phyloP scores from a whole-genome alignment of 306 rosid genomes.

The Rubus parviflorus region DNA sequence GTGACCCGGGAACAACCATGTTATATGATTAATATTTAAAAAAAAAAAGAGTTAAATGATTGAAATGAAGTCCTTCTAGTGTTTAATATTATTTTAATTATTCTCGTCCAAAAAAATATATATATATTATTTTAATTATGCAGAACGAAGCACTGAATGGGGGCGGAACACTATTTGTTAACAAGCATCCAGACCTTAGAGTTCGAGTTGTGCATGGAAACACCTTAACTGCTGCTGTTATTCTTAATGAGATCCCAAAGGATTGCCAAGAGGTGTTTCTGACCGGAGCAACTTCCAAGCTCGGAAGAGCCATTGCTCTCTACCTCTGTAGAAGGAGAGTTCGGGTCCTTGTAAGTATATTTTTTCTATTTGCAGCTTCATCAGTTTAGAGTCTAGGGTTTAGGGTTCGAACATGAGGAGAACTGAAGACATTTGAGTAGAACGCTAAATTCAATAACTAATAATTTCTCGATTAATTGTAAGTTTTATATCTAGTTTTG shows the following conservation, averaged over 20 bases:
- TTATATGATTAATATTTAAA: background rate
- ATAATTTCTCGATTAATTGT: no score
- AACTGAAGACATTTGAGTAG: no score
- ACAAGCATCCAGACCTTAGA: constrained; percentile 81
- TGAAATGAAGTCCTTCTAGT: no score
- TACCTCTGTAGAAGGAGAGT: constrained; percentile 83
- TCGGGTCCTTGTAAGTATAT: constrained; percentile 70
- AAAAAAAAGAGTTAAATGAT: no score
- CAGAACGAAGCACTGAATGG: constrained; percentile 94
- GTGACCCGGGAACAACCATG: background rate
- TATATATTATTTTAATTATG: background rate
- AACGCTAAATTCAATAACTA: no score
- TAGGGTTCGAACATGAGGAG: background rate
- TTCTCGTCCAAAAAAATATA: no score
- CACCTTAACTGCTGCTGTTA: constrained; percentile 95
- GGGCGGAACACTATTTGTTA: constrained; percentile 92
- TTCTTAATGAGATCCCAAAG: constrained; percentile 71
- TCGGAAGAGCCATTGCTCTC: constrained; percentile 96
- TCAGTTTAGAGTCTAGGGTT: background rate
- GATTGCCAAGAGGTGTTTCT: constrained; percentile 83
- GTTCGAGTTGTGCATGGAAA: constrained; percentile 98
- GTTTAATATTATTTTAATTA: background rate
- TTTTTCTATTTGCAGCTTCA: background rate
- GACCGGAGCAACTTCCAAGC: constrained; percentile 94
- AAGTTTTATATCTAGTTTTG: background rate